Conservation (phyloP, 2,329 filamentous ascomycete genomes). For the Pseudocercospora pini-densiflorae region DNA sequence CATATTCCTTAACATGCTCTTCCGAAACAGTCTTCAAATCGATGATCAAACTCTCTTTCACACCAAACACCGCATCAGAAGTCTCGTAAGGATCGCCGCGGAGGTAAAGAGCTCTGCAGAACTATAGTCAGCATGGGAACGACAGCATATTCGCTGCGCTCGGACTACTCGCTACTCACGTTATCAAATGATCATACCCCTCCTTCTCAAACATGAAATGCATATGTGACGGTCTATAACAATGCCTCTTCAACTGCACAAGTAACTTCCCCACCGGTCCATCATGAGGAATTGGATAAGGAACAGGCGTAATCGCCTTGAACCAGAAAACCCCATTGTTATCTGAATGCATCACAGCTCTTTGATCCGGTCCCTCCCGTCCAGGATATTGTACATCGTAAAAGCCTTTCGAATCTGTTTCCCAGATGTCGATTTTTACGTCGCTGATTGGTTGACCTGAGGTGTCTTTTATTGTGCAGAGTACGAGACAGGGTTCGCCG, state of each 20-base stretch:
- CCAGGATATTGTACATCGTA: slow-evolving; percentile 81
- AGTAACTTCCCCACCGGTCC: slow-evolving; percentile 79
- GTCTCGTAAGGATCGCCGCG: slow-evolving; percentile 80
- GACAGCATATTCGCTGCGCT: no score
- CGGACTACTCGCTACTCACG: no score
- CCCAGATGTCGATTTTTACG: slow-evolving; percentile 82
- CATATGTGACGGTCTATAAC: slow-evolving; percentile 77
- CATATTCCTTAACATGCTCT: slow-evolving; percentile 63
- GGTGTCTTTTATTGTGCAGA: slow-evolving; percentile 74
- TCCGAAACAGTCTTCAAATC: slow-evolving; percentile 61
- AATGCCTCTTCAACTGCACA: slow-evolving; percentile 69
- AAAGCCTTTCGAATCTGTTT: slow-evolving; percentile 77
- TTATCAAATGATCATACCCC: slow-evolving; percentile 80
- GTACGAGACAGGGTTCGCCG: slow-evolving; percentile 71
- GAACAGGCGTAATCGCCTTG: slow-evolving; percentile 80
- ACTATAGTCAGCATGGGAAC: slow-evolving; percentile 22
- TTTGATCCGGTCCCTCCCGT: slow-evolving; percentile 68
- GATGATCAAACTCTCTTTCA: slow-evolving; percentile 79
- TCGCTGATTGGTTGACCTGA: slow-evolving; percentile 64
- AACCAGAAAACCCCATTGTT: slow-evolving; percentile 81
- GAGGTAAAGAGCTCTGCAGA: slow-evolving; percentile 72
- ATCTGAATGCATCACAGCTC: slow-evolving; percentile 72
- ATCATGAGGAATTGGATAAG: slow-evolving; percentile 84
- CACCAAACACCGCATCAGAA: slow-evolving; percentile 83
- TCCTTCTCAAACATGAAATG: slow-evolving; percentile 88